A percentile compares a stretch with the other conserved stretches of the same genome.
These are phyloP conservation scores for Xylariaceae sp. DNA, from an alignment of 2,329 filamentous ascomycete genomes.

Conservation along the genomic window DNA sequence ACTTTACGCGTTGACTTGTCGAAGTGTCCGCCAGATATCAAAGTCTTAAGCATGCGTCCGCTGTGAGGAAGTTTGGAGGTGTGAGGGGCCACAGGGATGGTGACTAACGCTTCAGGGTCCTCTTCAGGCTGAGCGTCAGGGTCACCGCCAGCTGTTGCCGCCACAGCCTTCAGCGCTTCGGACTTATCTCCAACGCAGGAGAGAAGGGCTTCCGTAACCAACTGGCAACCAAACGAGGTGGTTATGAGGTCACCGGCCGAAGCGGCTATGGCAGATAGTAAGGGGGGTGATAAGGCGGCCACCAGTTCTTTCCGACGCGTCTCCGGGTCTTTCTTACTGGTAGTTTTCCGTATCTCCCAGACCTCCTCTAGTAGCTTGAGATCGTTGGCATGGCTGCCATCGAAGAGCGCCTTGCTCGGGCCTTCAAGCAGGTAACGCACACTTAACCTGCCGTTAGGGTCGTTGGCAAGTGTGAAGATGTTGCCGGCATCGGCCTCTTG, in stretches of 20 bases:
- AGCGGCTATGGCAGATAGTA: constrained; percentile 68
- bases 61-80: constrained; percentile 57
- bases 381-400: constrained; percentile 57
- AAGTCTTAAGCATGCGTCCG: constrained; percentile 81
- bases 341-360: constrained; percentile 70
- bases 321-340: constrained; percentile 87
- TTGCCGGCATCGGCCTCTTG: constrained; percentile 58
- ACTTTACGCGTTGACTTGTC: constrained; percentile 68
- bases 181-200: constrained; percentile 69
- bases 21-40: constrained; percentile 84
- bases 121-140: constrained; percentile 34
- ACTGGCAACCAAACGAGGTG: constrained; percentile 79
- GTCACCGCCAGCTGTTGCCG: constrained; percentile 56
- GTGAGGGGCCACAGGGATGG: constrained; percentile 40
- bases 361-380: constrained; percentile 70
- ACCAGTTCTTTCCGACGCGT: constrained; percentile 71
- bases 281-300: constrained; percentile 64
- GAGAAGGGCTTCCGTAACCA: constrained; percentile 77
- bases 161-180: constrained; percentile 65
- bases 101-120: constrained; percentile 33
- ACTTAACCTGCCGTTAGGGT: constrained; percentile 59
- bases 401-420: constrained; percentile 56
- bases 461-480: constrained; percentile 58
- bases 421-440: constrained; percentile 79
- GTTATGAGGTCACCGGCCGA: constrained; percentile 63